A percentile compares a stretch with the other conserved stretches of the same genome.
These are phyloP conservation scores for Suhomyces pyralidae DNA, from an alignment of 805 yeast species.

Conservation along the genomic window DNA sequence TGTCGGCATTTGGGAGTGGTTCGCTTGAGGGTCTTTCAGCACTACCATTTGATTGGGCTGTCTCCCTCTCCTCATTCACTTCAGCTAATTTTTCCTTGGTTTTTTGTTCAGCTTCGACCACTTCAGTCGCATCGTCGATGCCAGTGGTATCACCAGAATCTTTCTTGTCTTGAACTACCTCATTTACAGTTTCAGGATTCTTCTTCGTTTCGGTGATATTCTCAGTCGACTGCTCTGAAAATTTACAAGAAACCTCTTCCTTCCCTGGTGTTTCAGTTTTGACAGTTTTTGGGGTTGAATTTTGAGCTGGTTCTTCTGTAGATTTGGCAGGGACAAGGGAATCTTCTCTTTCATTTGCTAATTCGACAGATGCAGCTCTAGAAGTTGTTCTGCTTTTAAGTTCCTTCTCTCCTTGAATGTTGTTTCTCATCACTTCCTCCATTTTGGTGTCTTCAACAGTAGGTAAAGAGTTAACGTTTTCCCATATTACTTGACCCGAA, in stretches of 20 bases:
- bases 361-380: slow-evolving; percentile 7
- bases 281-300: neutral
- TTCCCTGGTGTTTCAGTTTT: neutral
- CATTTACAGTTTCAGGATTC: neutral
- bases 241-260: neutral
- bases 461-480: slow-evolving; percentile 50
- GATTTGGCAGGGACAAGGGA: neutral
- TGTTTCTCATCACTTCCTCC: slow-evolving; percentile 45
- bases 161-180: neutral
- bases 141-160: neutral
- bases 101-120: neutral
- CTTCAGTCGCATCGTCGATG: neutral
- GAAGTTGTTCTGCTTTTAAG: slow-evolving; percentile 8
- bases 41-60: neutral
- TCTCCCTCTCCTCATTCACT: neutral
- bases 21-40: neutral
- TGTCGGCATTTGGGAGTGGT: neutral
- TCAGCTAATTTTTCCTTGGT: neutral
- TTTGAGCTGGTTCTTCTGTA: neutral
- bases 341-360: neutral
- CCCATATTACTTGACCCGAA: slow-evolving; percentile 62
- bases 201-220: neutral
- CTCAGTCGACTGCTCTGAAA: neutral
- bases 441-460: slow-evolving; percentile 48
- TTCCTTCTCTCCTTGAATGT: slow-evolving; percentile 25